These are phyloP conservation scores for Globisporangium perplexum DNA, from an alignment of 352 stramenopile genomes.

Conservation along the genomic window DNA sequence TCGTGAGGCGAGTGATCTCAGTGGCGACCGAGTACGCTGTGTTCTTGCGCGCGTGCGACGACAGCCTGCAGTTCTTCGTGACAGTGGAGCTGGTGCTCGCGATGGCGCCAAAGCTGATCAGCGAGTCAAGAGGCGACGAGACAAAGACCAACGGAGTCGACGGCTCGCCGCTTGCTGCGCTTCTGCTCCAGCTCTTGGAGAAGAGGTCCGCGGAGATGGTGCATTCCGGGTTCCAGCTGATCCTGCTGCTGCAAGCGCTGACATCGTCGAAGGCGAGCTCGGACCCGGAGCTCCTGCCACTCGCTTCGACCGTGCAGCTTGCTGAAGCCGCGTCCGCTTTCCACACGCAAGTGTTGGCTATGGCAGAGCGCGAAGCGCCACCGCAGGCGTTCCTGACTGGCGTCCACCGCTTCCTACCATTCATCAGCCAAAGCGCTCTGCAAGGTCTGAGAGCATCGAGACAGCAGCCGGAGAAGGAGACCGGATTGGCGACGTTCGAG, in stretches of 20 bases:
- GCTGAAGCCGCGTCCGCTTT: slow-evolving; percentile 26
- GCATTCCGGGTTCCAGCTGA: slow-evolving; percentile 38
- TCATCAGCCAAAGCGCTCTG: slow-evolving; percentile 45
- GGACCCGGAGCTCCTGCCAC: background rate
- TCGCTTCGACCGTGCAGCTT: slow-evolving; percentile 4
- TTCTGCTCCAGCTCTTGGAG: slow-evolving; percentile 25
- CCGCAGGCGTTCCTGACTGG: slow-evolving; percentile 25
- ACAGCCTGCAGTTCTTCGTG: slow-evolving; percentile 61
- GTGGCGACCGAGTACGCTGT: slow-evolving; percentile 27
- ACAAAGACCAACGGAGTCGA: background rate
- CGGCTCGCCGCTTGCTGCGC: background rate
- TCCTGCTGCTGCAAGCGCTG: slow-evolving; percentile 39
- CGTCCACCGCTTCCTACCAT: slow-evolving; percentile 50
- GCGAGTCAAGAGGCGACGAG: background rate
- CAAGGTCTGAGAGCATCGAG: slow-evolving; percentile 21
- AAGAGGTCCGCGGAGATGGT: slow-evolving; percentile 29
- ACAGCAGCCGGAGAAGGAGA: slow-evolving; percentile 8
- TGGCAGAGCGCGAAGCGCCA: slow-evolving; percentile 24
- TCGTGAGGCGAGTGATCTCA: slow-evolving; percentile 23
- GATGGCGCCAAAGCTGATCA: slow-evolving; percentile 21
- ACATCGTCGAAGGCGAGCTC: background rate
- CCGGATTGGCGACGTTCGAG: slow-evolving; percentile 13
- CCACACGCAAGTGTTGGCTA: slow-evolving; percentile 27
- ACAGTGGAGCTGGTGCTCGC: slow-evolving; percentile 35
- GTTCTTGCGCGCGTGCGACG: slow-evolving; percentile 38